phyloP scores from a whole-genome alignment of 495 filamentous ascomycete genomes.

The Parachaetomium inaequale region DNA sequence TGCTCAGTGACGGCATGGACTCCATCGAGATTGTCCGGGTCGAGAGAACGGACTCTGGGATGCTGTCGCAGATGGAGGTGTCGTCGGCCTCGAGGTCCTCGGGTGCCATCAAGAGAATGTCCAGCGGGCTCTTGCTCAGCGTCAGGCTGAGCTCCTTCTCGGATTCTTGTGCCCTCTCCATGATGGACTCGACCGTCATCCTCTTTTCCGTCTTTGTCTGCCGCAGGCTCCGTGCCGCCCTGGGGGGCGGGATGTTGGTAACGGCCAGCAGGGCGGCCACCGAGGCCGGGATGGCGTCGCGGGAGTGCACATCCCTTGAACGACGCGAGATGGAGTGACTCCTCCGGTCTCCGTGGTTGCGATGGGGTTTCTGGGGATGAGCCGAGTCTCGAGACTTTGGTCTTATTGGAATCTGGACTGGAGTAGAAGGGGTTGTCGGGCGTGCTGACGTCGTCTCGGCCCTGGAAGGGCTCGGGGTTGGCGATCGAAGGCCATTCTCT shows the following conservation, averaged over 20 bases:
- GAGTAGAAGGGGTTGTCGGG: slow-evolving; percentile 40
- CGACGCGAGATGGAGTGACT: slow-evolving; percentile 23
- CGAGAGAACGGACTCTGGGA: slow-evolving; percentile 39
- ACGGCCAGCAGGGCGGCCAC: slow-evolving; percentile 58
- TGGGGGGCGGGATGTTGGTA: slow-evolving; percentile 55
- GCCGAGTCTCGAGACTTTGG: slow-evolving; percentile 34
- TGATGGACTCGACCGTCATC: slow-evolving; percentile 50
- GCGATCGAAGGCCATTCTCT: slow-evolving; percentile 24
- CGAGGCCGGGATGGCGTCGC: slow-evolving; percentile 53
- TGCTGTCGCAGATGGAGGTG: slow-evolving; percentile 43
- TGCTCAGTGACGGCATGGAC: slow-evolving; percentile 46
- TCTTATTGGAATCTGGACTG: slow-evolving; percentile 45
- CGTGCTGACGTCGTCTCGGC: slow-evolving; percentile 32
- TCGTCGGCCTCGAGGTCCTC: slow-evolving; percentile 52
- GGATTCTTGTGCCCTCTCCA: slow-evolving; percentile 46
- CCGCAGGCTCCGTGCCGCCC: slow-evolving; percentile 25
- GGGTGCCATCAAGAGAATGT: slow-evolving; percentile 52
- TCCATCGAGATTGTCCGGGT: slow-evolving; percentile 46
- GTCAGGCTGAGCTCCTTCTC: slow-evolving; percentile 49
- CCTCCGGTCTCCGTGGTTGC: slow-evolving; percentile 21
- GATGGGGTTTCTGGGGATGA: slow-evolving; percentile 28
- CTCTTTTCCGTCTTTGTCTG: slow-evolving; percentile 32
- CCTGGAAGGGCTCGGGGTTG: slow-evolving; percentile 29
- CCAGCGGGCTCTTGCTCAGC: slow-evolving; percentile 47
- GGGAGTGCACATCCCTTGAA: slow-evolving; percentile 41